Evolutionary conservation across 176 grass and related monocot genomes (phyloP), one percentile per base, ranked within the genome.

Genomic region (Musa itinerans): DNA sequence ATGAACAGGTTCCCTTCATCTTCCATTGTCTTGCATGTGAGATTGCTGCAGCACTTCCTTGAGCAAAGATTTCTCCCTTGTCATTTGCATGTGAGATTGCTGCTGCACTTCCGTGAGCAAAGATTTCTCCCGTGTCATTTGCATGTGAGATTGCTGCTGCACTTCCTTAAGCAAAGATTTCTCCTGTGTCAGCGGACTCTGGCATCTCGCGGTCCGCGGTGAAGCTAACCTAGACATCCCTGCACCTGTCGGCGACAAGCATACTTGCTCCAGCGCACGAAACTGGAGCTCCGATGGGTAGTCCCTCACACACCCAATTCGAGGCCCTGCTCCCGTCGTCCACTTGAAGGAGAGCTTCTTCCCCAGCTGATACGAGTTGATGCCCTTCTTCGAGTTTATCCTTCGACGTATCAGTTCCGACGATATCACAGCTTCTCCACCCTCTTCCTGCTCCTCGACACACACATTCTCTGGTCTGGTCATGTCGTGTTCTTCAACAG

Each of bases 251-350:
- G 85, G 87, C 9, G 85, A 81, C 25, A 94, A 63, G 78, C 69
- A 74, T 52, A 94, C 83, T 65, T 87, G 76, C 61, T 93, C 85
- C 25, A 93, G 52, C 65, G 87, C 91, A 74, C 78, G 78, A 63
- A 85, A 75, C 61, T 87, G 85, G 48, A 94, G 79, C 83, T 88
- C 83, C 1, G 74, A 83, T 0, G 87, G 91, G 76, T 94, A 90
- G 79, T 94, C 91, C 8, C 85, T 83, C 29, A 94, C 83, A 25
- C 87, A 94, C 7, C 87, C 91, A 21, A 94, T 94, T 22, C 91
- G 74, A 10, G 91, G 91, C 8, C 91, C 91, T 0, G 85, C 87
- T 11, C 91, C 85, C 0, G 85, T 94, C 57, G 85, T 86, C 91
- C 87, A 90, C 20, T 77, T 84, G 55, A 77, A 81, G 29, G 83